Base-by-base conservation (phyloP, 2,329 filamentous ascomycete species). In the Dichotomopilus funicola region DNA sequence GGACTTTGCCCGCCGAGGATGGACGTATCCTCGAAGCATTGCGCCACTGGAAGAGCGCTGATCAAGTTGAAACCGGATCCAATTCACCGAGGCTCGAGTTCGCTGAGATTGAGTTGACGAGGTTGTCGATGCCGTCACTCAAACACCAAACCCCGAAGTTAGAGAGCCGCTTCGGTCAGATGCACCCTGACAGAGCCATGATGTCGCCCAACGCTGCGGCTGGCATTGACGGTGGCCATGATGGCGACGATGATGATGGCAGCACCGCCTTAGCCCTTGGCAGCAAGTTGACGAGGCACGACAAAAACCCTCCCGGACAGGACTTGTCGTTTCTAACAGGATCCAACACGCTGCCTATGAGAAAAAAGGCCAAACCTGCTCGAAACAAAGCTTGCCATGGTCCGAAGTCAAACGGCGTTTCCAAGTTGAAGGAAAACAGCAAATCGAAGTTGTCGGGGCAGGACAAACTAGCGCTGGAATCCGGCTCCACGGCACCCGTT, bases 141-240 rank as follows among this genome's bases (percentile, higher is more conserved):
- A 10, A n/a, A 7, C 9, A 10, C 31, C 4, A 13, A 40, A 6
- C 19, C 35, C 9, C 36, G 33, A n/a, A 36, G 4, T 6, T 31
- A 12, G 53, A 53, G n/a, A 8, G 7, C 4, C 11, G 6, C 4
- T 55, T 41, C 41, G 41, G 58, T 27, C 43, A 58, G 1, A 62
- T 63, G 50, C 62, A 63, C 50, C 60, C 59, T 13, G 60, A 62
- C 42, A 51, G 60, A 13, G 9, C 60, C 44, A 60, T 35, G 31
- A 7, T 60, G 34, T 57, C 57, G 11, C 49, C 27, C 7, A 35
- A 35, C 4, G 6, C 11, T 19, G 10, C 0, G n/a, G 34, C n/a
- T 2, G 41, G 34, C 45, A 43, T 47, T 5, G 52, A 57, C 5
- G 5, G 50, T 6, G 31, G 36, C n/a, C 45, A 51, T 12, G 46